Evolutionary conservation across 106 monocot species (phyloP).

Genomic region (Acorus gramineus): DNA sequence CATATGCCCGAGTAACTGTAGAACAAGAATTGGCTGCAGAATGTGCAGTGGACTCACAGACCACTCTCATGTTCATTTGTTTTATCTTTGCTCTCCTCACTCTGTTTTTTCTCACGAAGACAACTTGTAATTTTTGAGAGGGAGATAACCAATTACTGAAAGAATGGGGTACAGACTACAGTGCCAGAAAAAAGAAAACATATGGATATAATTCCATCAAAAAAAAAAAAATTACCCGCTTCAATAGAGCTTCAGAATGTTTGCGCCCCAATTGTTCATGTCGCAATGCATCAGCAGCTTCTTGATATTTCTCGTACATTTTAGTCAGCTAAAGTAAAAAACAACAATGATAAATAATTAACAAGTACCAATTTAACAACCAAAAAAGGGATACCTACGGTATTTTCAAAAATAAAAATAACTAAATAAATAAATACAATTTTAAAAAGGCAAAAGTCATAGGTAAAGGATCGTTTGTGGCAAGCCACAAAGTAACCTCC

Average conservation of each 20-base stretch:
- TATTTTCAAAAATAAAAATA: background rate
- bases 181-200: background rate
- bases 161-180: too few species aligned
- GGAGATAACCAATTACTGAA: too few species aligned
- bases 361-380: background rate
- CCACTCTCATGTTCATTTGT: too few species aligned
- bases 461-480: too few species aligned
- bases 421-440: slow-evolving; percentile 1
- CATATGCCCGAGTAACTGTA: too few species aligned
- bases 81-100: too few species aligned
- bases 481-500: too few species aligned
- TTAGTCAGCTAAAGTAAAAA: slow-evolving; percentile 59
- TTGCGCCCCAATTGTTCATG: slow-evolving; percentile 83
- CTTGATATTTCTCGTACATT: slow-evolving; percentile 99
- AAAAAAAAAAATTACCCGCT: slow-evolving; percentile 34
- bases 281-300: slow-evolving; percentile 77
- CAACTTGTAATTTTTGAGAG: too few species aligned
- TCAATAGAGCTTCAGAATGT: slow-evolving; percentile 63
- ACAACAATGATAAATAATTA: background rate
- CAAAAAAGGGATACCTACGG: background rate
- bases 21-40: too few species aligned
- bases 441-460: background rate
- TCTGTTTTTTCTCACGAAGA: too few species aligned
- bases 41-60: too few species aligned
- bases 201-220: background rate